These are phyloP conservation scores for Aquilaria sinensis DNA, from an alignment of 345 rosid genomes.

Conservation along the genomic window DNA sequence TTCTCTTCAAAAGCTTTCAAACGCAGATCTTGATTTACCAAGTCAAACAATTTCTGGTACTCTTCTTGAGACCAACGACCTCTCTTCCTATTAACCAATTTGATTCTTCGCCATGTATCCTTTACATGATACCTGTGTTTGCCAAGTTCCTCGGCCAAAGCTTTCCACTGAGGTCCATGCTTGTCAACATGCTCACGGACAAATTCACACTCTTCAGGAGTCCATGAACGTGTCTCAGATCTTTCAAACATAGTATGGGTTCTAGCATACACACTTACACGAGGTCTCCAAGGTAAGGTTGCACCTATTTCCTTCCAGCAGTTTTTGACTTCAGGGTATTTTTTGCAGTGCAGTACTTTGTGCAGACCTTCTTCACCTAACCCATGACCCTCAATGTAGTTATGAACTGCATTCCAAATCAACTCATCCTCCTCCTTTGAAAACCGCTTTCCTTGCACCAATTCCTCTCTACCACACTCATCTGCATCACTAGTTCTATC, in stretches of 20 bases:
- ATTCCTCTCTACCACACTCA: constrained; percentile 11
- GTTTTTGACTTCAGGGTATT: constrained; percentile 30
- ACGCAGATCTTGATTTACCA: constrained; percentile 56
- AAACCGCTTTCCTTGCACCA: constrained; percentile 67
- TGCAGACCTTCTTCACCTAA: constrained; percentile 62
- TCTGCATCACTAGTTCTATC: constrained; percentile 15
- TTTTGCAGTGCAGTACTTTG: constrained; percentile 46
- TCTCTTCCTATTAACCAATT: constrained; percentile 27
- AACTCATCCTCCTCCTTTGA: constrained; percentile 62
- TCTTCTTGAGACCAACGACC: constrained; percentile 68
- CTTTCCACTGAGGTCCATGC: constrained; percentile 63
- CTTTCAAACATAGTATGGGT: constrained; percentile 60
- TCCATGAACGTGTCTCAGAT: constrained; percentile 46
- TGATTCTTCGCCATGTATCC: constrained; percentile 63
- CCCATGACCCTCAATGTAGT: constrained; percentile 40
- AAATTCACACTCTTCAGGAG: constrained; percentile 49
- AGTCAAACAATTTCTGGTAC: constrained; percentile 59
- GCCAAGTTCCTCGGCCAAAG: constrained; percentile 48
- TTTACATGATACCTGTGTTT: constrained; percentile 67
- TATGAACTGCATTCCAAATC: constrained; percentile 40
- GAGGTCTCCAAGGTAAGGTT: constrained; percentile 63
- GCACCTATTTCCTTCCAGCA: constrained; percentile 74
- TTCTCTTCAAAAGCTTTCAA: constrained; percentile 43
- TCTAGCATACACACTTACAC: constrained; percentile 35
- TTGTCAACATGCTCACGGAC: constrained; percentile 32